Evolutionary conservation across 2,329 filamentous ascomycete genomes (phyloP).

Genomic region (Calonectria hawksworthii): DNA sequence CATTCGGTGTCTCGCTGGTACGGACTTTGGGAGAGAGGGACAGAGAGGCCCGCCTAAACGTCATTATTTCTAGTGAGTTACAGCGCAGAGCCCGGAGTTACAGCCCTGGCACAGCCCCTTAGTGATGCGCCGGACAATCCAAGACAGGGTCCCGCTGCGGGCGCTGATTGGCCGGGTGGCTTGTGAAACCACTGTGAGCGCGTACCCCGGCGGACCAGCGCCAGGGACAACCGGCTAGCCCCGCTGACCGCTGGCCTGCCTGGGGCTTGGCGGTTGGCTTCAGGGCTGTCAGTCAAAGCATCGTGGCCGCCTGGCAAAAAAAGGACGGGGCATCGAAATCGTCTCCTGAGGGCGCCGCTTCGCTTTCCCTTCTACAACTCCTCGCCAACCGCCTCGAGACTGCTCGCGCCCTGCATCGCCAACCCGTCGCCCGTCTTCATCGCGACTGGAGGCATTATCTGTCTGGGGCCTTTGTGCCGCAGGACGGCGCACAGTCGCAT

Average conservation of each 20-base stretch:
- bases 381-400: slow-evolving; percentile 33
- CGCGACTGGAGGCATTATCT: slow-evolving; percentile 30
- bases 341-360: slow-evolving; percentile 37
- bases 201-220: slow-evolving; percentile 12
- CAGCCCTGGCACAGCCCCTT: slow-evolving; percentile 8
- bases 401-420: slow-evolving; percentile 29
- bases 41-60: neutral
- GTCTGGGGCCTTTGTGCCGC: slow-evolving; percentile 41
- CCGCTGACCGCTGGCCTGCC: slow-evolving; percentile 21
- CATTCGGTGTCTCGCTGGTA: neutral
- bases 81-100: slow-evolving; percentile 8
- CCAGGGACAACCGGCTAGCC: slow-evolving; percentile 13
- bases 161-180: neutral
- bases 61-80: slow-evolving; percentile 4
- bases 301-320: slow-evolving; percentile 38
- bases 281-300: slow-evolving; percentile 37
- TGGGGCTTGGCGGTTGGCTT: slow-evolving; percentile 13
- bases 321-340: slow-evolving; percentile 29
- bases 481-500: slow-evolving; percentile 34
- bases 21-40: neutral
- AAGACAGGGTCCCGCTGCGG: neutral
- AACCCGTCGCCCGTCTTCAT: slow-evolving; percentile 28
- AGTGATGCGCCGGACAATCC: neutral
- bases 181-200: slow-evolving; percentile 10
- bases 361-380: slow-evolving; percentile 33